Evolutionary conservation across 1,284 basidiomycete species (phyloP), one percentile per base, ranked within the genome.

Genomic region (Cutaneotrichosporon mucoides): DNA sequence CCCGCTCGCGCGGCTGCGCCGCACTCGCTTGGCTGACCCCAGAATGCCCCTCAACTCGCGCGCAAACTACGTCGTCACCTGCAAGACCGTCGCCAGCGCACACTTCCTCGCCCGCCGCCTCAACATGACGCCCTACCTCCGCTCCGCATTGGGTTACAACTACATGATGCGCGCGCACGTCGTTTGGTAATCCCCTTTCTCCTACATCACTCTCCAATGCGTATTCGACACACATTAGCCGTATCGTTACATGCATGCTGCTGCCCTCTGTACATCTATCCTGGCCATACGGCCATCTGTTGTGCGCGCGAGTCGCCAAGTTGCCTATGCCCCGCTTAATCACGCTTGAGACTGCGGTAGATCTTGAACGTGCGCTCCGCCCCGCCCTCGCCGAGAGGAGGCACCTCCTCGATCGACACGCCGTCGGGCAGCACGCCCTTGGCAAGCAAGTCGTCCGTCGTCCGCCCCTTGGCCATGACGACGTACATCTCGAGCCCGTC

Each of bases 401-500:
- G 66, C 36, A 77, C 55, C 67, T 77, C 72, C 64, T 79, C 67
- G 42, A 76, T 64, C 49, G 66, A 62, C 75, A 91, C 88, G 66
- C 86, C 85, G 40, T 84, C 73, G 36, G 73, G 71, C 52, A 78
- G 66, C 48, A 69, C 57, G 15, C 84, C 85, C 11, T 81, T 79
- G 52, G 75, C 82, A 61, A 86, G 83, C 60, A 92, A 74, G 38
- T 85, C 85, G 61, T 86, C 84, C 53, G 85, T 69, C 13, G 82
- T 79, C 45, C 87, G 85, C 42, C 84, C 87, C 69, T 83, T 84
- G 40, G 88, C 84, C 59, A 93, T 82, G 57, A 92, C 87, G 59
- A 96, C 82, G 72, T 88, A 94, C 67, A 95, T 88, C 74, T 96
- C 92, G 56, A 96, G 83, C 4, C 89, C 90, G 76, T 97, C 93